A percentile compares a stretch with the other conserved stretches of the same genome.
Evolutionary conservation across 2,329 filamentous ascomycete genomes (phyloP).

Genomic region (Diplodia mutila): DNA sequence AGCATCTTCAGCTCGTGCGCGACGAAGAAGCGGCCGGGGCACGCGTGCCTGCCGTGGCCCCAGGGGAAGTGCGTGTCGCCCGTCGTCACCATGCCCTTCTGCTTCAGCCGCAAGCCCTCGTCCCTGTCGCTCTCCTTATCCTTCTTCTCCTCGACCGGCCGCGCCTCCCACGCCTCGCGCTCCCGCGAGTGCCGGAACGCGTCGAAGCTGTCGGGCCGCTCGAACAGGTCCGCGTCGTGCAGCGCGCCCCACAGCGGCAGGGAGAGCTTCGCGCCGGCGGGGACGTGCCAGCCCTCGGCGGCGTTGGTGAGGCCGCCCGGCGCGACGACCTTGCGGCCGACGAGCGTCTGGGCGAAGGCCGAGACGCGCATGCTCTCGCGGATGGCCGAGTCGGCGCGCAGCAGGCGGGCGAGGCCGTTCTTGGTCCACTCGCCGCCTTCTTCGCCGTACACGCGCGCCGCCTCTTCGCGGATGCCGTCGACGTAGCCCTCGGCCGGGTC

Average conservation of each 20-base stretch:
- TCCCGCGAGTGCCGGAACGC: constrained; percentile 37
- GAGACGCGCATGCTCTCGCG: constrained; percentile 38
- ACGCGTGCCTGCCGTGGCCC: constrained; percentile 39
- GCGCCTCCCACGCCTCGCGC: constrained; percentile 28
- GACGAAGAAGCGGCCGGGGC: constrained; percentile 29
- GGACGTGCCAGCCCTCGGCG: constrained; percentile 32
- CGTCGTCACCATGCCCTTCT: constrained; percentile 33
- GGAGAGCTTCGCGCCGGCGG: constrained; percentile 31
- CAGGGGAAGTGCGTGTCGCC: constrained; percentile 34
- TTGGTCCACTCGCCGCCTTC: constrained; percentile 30
- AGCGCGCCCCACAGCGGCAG: constrained; percentile 39
- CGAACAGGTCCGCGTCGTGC: constrained; percentile 36
- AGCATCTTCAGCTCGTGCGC: constrained; percentile 30
- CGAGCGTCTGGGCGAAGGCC: constrained; percentile 31
- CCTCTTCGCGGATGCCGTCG: constrained; percentile 17
- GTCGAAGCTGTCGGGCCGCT: constrained; percentile 34
- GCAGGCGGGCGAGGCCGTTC: constrained; percentile 32
- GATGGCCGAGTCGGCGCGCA: constrained; percentile 36
- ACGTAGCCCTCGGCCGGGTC: constrained; percentile 30
- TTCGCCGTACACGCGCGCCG: neutral
- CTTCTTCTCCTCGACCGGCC: neutral
- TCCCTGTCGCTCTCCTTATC: neutral
- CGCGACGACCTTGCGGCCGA: constrained; percentile 35
- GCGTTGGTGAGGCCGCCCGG: constrained; percentile 33
- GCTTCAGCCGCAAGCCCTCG: constrained; percentile 12